phyloP scores from a whole-genome alignment of 2,329 filamentous ascomycete species.

The Talaromyces sp. region DNA sequence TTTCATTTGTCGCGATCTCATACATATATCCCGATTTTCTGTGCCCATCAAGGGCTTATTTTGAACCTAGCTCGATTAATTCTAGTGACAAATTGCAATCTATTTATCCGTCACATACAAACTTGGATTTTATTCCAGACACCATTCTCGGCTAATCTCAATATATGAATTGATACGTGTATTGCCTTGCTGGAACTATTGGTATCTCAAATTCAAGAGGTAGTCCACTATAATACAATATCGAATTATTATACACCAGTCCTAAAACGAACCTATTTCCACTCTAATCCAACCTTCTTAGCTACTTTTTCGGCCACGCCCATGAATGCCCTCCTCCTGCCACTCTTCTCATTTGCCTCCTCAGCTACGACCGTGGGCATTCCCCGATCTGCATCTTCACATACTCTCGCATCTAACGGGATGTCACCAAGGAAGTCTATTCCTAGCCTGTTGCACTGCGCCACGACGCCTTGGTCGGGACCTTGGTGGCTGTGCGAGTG shows the following conservation, averaged over 20 bases:
- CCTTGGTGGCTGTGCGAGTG: constrained; percentile 14
- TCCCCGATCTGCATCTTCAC: constrained; percentile 78
- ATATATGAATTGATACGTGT: not conserved
- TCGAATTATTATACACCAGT: not conserved
- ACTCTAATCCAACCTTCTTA: constrained; percentile 38
- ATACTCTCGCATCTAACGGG: constrained; percentile 79
- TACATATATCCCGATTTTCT: not conserved
- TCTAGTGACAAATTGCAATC: not conserved
- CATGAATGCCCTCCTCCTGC: constrained; percentile 66
- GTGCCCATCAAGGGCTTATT: no score
- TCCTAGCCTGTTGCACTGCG: constrained; percentile 64
- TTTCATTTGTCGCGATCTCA: not conserved
- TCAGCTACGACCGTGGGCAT: constrained; percentile 87
- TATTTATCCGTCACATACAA: not conserved
- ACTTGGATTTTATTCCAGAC: not conserved
- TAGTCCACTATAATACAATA: not conserved
- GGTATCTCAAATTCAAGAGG: not conserved
- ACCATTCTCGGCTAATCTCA: not conserved
- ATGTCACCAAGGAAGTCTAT: constrained; percentile 85
- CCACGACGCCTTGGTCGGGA: constrained; percentile 56
- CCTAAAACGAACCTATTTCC: constrained; percentile 19
- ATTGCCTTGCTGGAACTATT: not conserved
- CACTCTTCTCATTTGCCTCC: constrained; percentile 56
- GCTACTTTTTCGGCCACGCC: constrained; percentile 58
- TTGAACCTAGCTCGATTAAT: no score